These are phyloP conservation scores for Monosporascus sp. DNA, from an alignment of 2,329 filamentous ascomycete species.

Conservation along the genomic window DNA sequence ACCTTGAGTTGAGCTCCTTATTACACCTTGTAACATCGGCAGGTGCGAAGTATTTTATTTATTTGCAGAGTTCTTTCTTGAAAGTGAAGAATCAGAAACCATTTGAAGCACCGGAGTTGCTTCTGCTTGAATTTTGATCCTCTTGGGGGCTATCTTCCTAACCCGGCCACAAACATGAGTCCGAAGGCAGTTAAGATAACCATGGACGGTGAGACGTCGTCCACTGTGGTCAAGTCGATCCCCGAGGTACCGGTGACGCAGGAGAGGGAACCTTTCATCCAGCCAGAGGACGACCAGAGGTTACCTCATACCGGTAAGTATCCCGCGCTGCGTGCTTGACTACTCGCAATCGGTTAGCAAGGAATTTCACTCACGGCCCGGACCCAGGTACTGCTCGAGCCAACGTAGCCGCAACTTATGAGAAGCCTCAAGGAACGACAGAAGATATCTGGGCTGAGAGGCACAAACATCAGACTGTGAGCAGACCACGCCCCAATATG, in stretches of 20 bases:
- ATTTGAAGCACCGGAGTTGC: too few species aligned
- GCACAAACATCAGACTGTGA: constrained; percentile 28
- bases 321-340: background rate
- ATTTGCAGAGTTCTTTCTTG: too few species aligned
- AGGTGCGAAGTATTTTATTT: too few species aligned
- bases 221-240: constrained; percentile 12
- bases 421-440: constrained; percentile 29
- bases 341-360: background rate
- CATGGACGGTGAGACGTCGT: background rate
- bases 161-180: background rate
- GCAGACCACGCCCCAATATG: background rate
- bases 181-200: background rate
- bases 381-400: constrained; percentile 26
- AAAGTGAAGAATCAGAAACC: too few species aligned
- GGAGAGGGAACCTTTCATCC: constrained; percentile 23
- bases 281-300: constrained; percentile 21
- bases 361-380: background rate
- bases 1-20: too few species aligned
- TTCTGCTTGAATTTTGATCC: too few species aligned
- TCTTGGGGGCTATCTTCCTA: too few species aligned
- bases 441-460: constrained; percentile 24
- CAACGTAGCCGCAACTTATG: constrained; percentile 30
- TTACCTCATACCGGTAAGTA: constrained; percentile 21
- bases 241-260: constrained; percentile 19
- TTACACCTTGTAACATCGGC: too few species aligned